A percentile compares a stretch with the other conserved stretches of the same genome.
Evolutionary conservation across 345 rosid species (phyloP).

Genomic region (Isatis tinctoria): DNA sequence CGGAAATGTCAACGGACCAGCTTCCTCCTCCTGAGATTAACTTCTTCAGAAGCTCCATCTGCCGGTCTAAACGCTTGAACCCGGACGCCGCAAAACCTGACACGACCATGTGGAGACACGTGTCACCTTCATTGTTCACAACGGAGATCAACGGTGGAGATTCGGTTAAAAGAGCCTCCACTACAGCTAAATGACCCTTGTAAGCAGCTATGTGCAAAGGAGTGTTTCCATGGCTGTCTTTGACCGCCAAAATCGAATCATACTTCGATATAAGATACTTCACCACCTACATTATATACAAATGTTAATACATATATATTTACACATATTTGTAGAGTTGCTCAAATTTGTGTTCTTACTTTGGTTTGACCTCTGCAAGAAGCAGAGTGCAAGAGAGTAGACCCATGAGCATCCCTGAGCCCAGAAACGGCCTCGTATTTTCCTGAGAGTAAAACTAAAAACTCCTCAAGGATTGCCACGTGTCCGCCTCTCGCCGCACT

Average conservation of each 20-base stretch:
- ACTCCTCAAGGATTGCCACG: slow-evolving; percentile 57
- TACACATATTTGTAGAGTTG: background rate
- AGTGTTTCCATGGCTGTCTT: slow-evolving; percentile 72
- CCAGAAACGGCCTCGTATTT: slow-evolving; percentile 40
- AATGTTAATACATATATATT: background rate
- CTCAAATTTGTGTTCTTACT: slow-evolving; percentile 36
- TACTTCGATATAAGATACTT: slow-evolving; percentile 54
- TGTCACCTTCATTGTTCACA: slow-evolving; percentile 62
- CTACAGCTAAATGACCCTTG: slow-evolving; percentile 60
- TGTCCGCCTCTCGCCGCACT: slow-evolving; percentile 90
- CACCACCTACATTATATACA: slow-evolving; percentile 48
- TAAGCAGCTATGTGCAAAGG: slow-evolving; percentile 83
- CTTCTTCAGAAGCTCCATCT: slow-evolving; percentile 66
- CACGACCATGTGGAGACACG: slow-evolving; percentile 85
- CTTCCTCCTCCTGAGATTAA: slow-evolving; percentile 36
- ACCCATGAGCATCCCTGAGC: slow-evolving; percentile 60
- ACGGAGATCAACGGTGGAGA: slow-evolving; percentile 43
- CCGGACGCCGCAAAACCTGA: slow-evolving; percentile 72
- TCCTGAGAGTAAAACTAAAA: slow-evolving; percentile 36
- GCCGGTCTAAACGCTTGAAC: slow-evolving; percentile 67
- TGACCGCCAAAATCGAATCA: slow-evolving; percentile 35
- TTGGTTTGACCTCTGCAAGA: slow-evolving; percentile 79
- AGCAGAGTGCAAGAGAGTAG: slow-evolving; percentile 75
- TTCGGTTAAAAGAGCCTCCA: slow-evolving; percentile 46
- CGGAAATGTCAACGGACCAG: slow-evolving; percentile 32